Conservation (phyloP, 495 filamentous ascomycete genomes). For the Hypoxylon cercidicola region DNA sequence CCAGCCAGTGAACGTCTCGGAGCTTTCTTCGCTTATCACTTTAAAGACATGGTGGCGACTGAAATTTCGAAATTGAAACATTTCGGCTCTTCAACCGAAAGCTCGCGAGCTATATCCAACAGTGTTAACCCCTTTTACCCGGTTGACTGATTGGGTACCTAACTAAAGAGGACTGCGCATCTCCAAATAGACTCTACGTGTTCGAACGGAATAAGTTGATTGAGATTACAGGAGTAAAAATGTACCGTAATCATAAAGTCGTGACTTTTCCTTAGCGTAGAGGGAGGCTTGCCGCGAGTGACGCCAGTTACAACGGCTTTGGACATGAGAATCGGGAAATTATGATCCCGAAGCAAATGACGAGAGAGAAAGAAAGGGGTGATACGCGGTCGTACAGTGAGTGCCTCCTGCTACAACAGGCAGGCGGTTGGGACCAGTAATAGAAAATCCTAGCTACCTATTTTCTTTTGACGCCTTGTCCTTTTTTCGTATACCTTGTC, state of each 20-base stretch:
- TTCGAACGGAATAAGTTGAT: constrained; percentile 1
- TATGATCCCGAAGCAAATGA: background rate
- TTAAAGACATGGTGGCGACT: background rate
- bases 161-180: background rate
- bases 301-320: background rate
- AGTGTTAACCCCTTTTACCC: background rate
- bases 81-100: constrained; percentile 28
- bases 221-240: constrained; percentile 5
- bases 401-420: constrained; percentile 7
- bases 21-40: constrained; percentile 5
- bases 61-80: constrained; percentile 17
- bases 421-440: constrained; percentile 13
- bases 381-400: constrained; percentile 20
- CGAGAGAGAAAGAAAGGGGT: constrained; percentile 9
- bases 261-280: constrained; percentile 2
- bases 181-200: background rate
- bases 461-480: constrained; percentile 23
- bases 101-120: background rate
- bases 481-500: constrained; percentile 10
- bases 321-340: constrained; percentile 5
- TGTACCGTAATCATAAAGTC: constrained; percentile 17
- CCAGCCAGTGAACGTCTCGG: background rate
- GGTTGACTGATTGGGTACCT: background rate
- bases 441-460: constrained; percentile 9
- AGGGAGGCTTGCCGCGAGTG: background rate